These are phyloP conservation scores for Sarcodon aspratus DNA, from an alignment of 768 basidiomycete species.

Conservation along the genomic window DNA sequence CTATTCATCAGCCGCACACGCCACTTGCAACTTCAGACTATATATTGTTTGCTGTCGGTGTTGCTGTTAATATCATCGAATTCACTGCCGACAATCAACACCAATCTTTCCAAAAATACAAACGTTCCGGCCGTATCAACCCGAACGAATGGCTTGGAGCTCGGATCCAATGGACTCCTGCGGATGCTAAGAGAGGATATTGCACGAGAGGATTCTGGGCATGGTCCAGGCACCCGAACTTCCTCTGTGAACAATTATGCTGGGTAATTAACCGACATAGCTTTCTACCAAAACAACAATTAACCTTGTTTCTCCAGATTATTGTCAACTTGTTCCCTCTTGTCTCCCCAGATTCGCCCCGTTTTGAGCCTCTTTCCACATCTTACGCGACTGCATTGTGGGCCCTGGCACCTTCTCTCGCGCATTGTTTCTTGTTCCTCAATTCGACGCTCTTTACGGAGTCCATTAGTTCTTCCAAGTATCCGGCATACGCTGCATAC, in stretches of 20 bases:
- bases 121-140: slow-evolving; percentile 34
- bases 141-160: slow-evolving; percentile 54
- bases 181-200: slow-evolving; percentile 73
- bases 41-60: slow-evolving; percentile 42
- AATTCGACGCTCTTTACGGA: slow-evolving; percentile 76
- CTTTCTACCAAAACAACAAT: not conserved
- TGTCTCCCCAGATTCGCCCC: slow-evolving; percentile 26
- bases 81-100: slow-evolving; percentile 90
- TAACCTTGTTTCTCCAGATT: slow-evolving; percentile 28
- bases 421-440: slow-evolving; percentile 62
- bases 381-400: slow-evolving; percentile 17
- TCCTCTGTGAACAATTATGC: slow-evolving; percentile 80
- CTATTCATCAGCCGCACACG: slow-evolving; percentile 40
- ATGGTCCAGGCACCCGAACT: slow-evolving; percentile 88
- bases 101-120: slow-evolving; percentile 73
- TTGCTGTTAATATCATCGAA: slow-evolving; percentile 54
- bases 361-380: slow-evolving; percentile 10
- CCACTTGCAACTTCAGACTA: slow-evolving; percentile 49
- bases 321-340: slow-evolving; percentile 61
- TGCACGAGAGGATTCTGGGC: slow-evolving; percentile 78
- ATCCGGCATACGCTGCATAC: slow-evolving; percentile 66
- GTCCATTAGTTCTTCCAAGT: slow-evolving; percentile 65
- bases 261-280: slow-evolving; percentile 40
- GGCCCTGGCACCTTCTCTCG: slow-evolving; percentile 42
- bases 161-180: slow-evolving; percentile 51